Conservation (phyloP, 2,329 filamentous ascomycete genomes). For the Botryotinia convoluta region DNA sequence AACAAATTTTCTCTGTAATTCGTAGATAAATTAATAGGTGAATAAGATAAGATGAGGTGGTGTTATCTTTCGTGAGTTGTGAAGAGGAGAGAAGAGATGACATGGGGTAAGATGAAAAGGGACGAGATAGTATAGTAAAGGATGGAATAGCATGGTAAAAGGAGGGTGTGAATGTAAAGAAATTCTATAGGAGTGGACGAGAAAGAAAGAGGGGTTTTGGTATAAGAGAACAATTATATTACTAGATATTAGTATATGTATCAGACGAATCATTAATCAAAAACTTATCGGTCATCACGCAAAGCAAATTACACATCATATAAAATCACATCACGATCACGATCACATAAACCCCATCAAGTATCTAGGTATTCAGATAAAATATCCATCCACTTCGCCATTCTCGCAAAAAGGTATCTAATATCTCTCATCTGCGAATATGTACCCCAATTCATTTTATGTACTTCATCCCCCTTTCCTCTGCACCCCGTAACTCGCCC, state of each 20-base stretch:
- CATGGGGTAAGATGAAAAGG: no score
- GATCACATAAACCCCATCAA: neutral
- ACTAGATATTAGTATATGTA: neutral
- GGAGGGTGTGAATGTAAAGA: neutral
- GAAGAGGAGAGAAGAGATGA: no score
- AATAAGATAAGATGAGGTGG: neutral
- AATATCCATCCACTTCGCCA: neutral
- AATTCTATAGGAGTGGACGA: rapidly evolving
- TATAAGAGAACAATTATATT: neutral
- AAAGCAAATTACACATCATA: neutral
- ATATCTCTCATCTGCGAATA: neutral
- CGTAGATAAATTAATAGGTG: rapidly evolving
- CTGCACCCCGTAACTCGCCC: no score
- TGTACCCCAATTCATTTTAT: neutral
- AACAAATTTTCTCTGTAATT: no score
- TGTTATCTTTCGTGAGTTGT: neutral
- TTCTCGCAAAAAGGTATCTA: neutral
- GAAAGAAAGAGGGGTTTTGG: rapidly evolving
- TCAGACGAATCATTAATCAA: neutral
- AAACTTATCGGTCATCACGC: neutral
- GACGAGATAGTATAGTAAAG: no score
- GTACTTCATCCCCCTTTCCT: neutral
- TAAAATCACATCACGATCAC: neutral
- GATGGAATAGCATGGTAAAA: no score
- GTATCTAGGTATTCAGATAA: neutral